These are phyloP conservation scores for Saprolegnia diclina DNA, from an alignment of 352 stramenopile genomes.

Conservation along the genomic window DNA sequence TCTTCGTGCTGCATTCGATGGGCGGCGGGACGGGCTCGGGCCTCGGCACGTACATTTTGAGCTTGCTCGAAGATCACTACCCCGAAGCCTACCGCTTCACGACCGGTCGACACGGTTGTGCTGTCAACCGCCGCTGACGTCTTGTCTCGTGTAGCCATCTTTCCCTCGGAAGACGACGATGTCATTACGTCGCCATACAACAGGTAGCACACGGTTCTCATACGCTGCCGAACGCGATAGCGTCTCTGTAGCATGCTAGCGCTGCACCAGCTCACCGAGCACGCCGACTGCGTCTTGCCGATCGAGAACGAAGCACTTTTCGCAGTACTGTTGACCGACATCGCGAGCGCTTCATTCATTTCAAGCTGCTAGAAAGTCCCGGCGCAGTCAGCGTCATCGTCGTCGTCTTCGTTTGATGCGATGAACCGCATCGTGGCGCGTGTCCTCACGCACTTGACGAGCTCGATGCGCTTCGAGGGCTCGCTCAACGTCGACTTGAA, in stretches of 20 bases:
- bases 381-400: not conserved
- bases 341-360: slow-evolving; percentile 15
- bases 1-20: slow-evolving; percentile 91
- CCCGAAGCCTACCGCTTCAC: slow-evolving; percentile 81
- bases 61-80: slow-evolving; percentile 77
- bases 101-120: slow-evolving; percentile 31
- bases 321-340: slow-evolving; percentile 47
- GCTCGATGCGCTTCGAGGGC: slow-evolving; percentile 97
- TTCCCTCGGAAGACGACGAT: slow-evolving; percentile 85
- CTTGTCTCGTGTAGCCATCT: slow-evolving; percentile 41
- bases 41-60: slow-evolving; percentile 86
- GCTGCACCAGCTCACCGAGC: slow-evolving; percentile 71
- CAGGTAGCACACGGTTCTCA: slow-evolving; percentile 34
- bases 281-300: slow-evolving; percentile 87
- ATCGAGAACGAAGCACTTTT: slow-evolving; percentile 88
- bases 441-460: slow-evolving; percentile 97
- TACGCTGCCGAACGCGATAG: not conserved
- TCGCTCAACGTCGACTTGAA: slow-evolving; percentile 98
- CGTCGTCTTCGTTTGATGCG: slow-evolving; percentile 90
- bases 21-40: slow-evolving; percentile 89
- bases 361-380: not conserved
- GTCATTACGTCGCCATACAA: slow-evolving; percentile 93
- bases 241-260: slow-evolving; percentile 44
- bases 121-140: slow-evolving; percentile 23
- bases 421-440: slow-evolving; percentile 98